Base-by-base conservation (phyloP, 2,329 filamentous ascomycete species). In the Helotiales sp. region DNA sequence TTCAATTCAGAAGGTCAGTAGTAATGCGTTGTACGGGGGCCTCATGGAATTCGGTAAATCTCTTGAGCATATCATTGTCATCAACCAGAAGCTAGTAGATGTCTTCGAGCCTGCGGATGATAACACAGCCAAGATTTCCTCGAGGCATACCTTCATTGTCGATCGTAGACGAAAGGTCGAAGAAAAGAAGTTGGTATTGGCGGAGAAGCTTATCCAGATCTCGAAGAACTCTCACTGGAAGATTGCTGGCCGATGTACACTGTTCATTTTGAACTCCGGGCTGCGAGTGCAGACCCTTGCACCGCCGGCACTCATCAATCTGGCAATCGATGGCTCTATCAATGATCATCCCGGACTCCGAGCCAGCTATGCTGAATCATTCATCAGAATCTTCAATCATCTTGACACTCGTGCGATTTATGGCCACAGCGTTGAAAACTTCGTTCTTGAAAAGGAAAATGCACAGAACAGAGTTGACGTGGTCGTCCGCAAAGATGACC, bases 181-280 rank as follows among this genome's bases (percentile, higher is more conserved):
- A 78, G 84, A 85, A 63, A 93, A 92, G 81, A 99, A 99, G 81
- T 84, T 89, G 0, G 86, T 87, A 3, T 82, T 99, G 28, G 92
- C 94, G 0, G 82, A 93, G 63, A 93, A 98, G 77, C 84, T 99
- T 34, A 91, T 94, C 3, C 87, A 91, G 67, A 82, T 91, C 67
- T 92, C 93, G 1, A 89, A 88, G 74, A 87, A 87, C 2, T 93
- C 93, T 0, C 96, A 99, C 77, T 99, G 96, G 96, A 98, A 97
- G 82, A 94, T 97, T 73, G 95, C 95, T 6, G 93, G 89, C 60
- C 87, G 95, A 30, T 97, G 94, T 65, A 92, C 92, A 10, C 91
- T 96, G 40, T 96, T 99, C 77, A 92, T 97, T 4, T 89, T 95
- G 65, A 97, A 96, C 68, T 85, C 97, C 69, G 95, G 93, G 65